A percentile compares a stretch with the other conserved stretches of the same genome.
These are phyloP conservation scores for Cyberlindnera mississippiensis DNA, from an alignment of 805 yeast species.

Conservation along the genomic window DNA sequence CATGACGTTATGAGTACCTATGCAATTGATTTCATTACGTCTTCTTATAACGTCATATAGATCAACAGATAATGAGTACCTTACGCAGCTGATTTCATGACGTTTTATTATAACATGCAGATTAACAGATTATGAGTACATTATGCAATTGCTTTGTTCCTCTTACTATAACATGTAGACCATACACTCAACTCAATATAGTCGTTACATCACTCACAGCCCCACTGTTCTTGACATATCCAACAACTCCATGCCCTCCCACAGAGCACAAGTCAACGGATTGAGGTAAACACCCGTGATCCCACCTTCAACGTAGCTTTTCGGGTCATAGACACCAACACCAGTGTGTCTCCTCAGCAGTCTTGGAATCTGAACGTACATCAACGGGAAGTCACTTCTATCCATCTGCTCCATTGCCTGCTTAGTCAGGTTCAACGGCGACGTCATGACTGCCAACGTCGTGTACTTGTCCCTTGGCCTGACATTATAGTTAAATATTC, in stretches of 20 bases:
- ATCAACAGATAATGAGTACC: no score
- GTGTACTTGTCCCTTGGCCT: slow-evolving; percentile 10
- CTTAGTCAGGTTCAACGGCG: slow-evolving; percentile 20
- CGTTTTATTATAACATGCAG: no score
- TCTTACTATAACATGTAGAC: no score
- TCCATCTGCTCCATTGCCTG: slow-evolving; percentile 23
- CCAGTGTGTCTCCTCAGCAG: slow-evolving; percentile 2
- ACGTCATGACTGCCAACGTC: slow-evolving; percentile 21
- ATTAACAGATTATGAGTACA: no score
- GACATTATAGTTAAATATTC: slow-evolving; percentile 22
- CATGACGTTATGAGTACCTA: no score
- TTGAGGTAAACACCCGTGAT: slow-evolving; percentile 19
- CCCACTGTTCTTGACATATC: neutral
- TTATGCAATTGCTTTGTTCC: no score
- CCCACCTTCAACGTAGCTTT: slow-evolving; percentile 6
- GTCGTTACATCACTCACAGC: no score
- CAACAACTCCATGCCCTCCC: slow-evolving; percentile 12
- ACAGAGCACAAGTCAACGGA: slow-evolving; percentile 13
- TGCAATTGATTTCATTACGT: no score
- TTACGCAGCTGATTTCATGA: no score
- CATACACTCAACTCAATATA: no score
- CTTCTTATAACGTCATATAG: no score
- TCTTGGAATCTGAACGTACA: slow-evolving; percentile 20
- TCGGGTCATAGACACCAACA: slow-evolving; percentile 11
- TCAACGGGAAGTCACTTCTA: slow-evolving; percentile 20